Base-by-base conservation (phyloP, 75 land plant species). In the Pseudotsuga menziesii region DNA sequence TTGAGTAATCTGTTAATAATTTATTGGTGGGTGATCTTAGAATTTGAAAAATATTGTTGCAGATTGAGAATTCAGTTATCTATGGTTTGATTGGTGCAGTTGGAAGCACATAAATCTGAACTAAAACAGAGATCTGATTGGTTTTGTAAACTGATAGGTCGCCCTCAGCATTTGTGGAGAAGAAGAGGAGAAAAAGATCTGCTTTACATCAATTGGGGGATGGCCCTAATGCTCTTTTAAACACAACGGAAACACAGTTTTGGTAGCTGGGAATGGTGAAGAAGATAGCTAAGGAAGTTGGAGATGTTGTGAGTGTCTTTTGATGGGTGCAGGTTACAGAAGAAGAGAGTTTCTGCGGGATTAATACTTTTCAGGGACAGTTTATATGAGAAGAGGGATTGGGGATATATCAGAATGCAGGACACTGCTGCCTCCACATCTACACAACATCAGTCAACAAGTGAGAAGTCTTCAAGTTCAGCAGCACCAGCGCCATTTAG, bases 51-150 rank as follows among this genome's bases (percentile, higher is more conserved):
- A 1, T 9, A 48, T 0, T 9, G 17, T 15, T 48, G 12, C 9
- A 11, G 11, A 48, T 0, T 48, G 54, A 48, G 11, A 48, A 12
- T 9, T 48, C 54, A 48, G 12, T 48, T 9, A 48, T 48, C 9
- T 48, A 48, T 9, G 54, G 54, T 48, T 48, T 11, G 54, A 48
- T 9, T 11, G 54, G 54, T 82, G 56, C 80, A 95, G 98, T 54
- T 95, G 98, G 98, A 96, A 95, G 78, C 98, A 9, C 54, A 11
- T 1, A 48, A 11, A 48, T 48, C 54, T 48, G 54, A 48, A 1
- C 2, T 9, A 48, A 48, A 48, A 48, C 9, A 48, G 54, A 48
- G 54, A 48, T 48, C 54, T 48, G 54, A 9, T 48, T 48, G 1
- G 54, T 48, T 8, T 48, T 9, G 54, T 48, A 1, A 48, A 48